A percentile compares a stretch with the other conserved stretches of the same genome.
These are phyloP conservation scores for Beauveria medogensis DNA, from an alignment of 2,329 filamentous ascomycete species.

Conservation along the genomic window DNA sequence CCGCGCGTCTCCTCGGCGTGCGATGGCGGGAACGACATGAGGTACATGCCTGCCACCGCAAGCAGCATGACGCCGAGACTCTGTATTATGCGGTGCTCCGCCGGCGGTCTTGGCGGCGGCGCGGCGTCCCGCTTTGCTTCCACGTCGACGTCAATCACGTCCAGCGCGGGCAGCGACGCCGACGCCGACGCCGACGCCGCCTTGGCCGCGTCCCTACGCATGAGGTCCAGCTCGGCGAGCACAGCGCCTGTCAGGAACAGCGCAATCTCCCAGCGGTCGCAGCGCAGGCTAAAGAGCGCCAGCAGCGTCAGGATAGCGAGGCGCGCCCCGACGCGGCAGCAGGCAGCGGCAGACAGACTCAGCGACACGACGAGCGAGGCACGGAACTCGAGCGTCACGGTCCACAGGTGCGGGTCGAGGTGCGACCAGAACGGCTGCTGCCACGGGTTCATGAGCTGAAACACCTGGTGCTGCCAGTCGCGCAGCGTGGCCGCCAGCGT, in stretches of 20 bases:
- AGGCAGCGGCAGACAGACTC: background rate
- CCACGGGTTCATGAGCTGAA: background rate
- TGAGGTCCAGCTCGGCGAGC: slow-evolving; percentile 2
- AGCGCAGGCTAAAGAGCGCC: background rate
- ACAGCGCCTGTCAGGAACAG: slow-evolving; percentile 1
- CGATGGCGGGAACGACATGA: slow-evolving; percentile 1
- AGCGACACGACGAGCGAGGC: slow-evolving; percentile 5
- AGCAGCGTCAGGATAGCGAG: background rate
- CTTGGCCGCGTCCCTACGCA: background rate
- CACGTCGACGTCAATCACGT: background rate
- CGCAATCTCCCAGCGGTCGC: slow-evolving; percentile 5
- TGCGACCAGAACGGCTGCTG: background rate
- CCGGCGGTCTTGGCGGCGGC: background rate
- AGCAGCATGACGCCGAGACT: background rate
- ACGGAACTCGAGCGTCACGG: slow-evolving; percentile 7
- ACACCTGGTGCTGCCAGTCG: background rate
- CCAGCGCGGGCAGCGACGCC: background rate
- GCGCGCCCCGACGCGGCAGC: background rate
- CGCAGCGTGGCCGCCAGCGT: background rate
- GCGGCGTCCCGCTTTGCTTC: background rate
- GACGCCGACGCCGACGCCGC: background rate
- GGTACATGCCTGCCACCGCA: background rate
- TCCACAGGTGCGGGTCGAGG: slow-evolving; percentile 10
- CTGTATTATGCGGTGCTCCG: background rate
- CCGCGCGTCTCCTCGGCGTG: background rate